These are phyloP conservation scores for Chytriomyces confervae DNA, from an alignment of 192 early-diverging fungal species.

Conservation along the genomic window DNA sequence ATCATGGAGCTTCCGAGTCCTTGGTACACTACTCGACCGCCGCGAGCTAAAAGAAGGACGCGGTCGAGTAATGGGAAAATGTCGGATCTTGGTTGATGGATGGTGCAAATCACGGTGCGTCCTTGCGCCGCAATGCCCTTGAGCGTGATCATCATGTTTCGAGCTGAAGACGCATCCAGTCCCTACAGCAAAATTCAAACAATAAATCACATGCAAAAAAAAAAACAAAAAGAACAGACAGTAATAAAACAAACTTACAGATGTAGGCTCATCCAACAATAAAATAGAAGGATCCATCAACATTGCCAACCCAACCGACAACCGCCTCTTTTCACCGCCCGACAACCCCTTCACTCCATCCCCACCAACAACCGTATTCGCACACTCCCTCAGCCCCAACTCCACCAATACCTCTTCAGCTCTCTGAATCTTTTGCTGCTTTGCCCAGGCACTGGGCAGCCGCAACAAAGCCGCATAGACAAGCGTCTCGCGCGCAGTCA, in stretches of 20 bases:
- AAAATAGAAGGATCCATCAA: slow-evolving; percentile 44
- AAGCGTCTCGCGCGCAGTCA: slow-evolving; percentile 54
- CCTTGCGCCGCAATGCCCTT: slow-evolving; percentile 39
- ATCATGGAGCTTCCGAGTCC: slow-evolving; percentile 38
- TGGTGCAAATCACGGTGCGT: slow-evolving; percentile 72
- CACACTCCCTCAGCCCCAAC: slow-evolving; percentile 52
- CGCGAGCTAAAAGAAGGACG: slow-evolving; percentile 37
- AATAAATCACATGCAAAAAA: too few relatives aligned
- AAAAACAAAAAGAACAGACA: too few relatives aligned
- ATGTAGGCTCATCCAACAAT: slow-evolving; percentile 46
- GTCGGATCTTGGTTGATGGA: slow-evolving; percentile 83
- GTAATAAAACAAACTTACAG: neutral
- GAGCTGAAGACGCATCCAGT: slow-evolving; percentile 44
- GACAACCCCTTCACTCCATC: slow-evolving; percentile 61
- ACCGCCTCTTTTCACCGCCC: slow-evolving; percentile 75
- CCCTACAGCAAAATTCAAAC: too few relatives aligned
- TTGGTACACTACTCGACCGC: slow-evolving; percentile 47
- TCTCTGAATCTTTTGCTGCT: slow-evolving; percentile 37
- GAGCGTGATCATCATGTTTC: slow-evolving; percentile 41
- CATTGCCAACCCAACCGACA: slow-evolving; percentile 66
- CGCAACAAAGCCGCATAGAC: slow-evolving; percentile 46
- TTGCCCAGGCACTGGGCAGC: slow-evolving; percentile 42
- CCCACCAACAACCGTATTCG: slow-evolving; percentile 47
- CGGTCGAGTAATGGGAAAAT: slow-evolving; percentile 77
- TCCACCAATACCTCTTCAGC: slow-evolving; percentile 47